phyloP scores from a whole-genome alignment of 2,329 filamentous ascomycete species.

The Diplodia intermedia region DNA sequence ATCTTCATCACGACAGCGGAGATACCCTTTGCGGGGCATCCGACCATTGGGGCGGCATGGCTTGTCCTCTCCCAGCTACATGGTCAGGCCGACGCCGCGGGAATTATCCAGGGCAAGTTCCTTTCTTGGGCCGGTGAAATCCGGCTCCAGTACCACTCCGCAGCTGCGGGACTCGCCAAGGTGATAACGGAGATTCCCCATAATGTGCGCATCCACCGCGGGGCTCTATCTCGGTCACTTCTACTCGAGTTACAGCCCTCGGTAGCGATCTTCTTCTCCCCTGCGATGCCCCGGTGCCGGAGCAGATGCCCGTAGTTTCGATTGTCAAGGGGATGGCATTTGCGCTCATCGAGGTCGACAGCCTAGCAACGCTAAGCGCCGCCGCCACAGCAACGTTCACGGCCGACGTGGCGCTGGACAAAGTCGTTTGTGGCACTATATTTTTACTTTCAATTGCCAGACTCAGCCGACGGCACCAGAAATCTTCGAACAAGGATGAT shows the following conservation, averaged over 20 bases:
- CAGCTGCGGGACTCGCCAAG: constrained; percentile 55
- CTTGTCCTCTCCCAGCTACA: constrained; percentile 50
- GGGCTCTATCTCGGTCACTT: constrained; percentile 37
- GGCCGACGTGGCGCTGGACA: constrained; percentile 49
- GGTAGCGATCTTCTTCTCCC: constrained; percentile 38
- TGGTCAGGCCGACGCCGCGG: constrained; percentile 28
- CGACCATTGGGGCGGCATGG: constrained; percentile 63
- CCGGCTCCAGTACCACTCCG: constrained; percentile 52
- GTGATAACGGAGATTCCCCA: constrained; percentile 72
- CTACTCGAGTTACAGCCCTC: constrained; percentile 46
- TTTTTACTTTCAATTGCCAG: constrained; percentile 62
- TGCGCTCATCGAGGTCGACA: constrained; percentile 67
- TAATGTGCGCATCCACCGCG: constrained; percentile 66
- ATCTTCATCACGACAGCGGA: constrained; percentile 62
- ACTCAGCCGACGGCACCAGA: constrained; percentile 39
- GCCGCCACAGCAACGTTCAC: constrained; percentile 47
- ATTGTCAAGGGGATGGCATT: constrained; percentile 79
- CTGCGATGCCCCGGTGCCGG: constrained; percentile 28
- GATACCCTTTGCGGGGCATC: constrained; percentile 65
- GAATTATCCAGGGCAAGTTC: constrained; percentile 47
- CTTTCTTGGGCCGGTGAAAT: constrained; percentile 56
- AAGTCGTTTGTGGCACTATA: constrained; percentile 62
- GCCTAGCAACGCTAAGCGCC: constrained; percentile 63
- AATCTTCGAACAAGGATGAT: constrained; percentile 68
- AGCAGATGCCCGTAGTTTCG: constrained; percentile 48